A percentile compares a stretch with the other conserved stretches of the same genome.
These are phyloP conservation scores for Blastosporella zonata DNA, from an alignment of 1,284 basidiomycete genomes.

Conservation along the genomic window DNA sequence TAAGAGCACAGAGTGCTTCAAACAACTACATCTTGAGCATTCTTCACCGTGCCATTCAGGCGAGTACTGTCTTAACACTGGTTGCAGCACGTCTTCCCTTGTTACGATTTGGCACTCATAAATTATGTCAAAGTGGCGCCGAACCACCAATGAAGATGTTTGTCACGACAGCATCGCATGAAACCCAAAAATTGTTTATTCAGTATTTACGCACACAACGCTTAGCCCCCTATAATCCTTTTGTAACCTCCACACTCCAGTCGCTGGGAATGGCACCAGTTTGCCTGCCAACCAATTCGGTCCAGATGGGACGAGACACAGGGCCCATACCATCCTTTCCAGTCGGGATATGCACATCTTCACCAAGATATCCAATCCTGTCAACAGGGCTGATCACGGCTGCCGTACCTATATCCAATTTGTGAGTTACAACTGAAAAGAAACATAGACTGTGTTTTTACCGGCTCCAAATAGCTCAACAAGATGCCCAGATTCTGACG, in stretches of 20 bases:
- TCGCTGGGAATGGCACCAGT: slow-evolving; percentile 80
- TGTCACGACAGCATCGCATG: too few relatives aligned
- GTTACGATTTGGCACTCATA: too few relatives aligned
- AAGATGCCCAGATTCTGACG: slow-evolving; percentile 67
- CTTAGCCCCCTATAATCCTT: slow-evolving; percentile 17
- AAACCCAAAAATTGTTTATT: too few relatives aligned
- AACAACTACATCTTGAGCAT: too few relatives aligned
- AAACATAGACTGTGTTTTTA: slow-evolving; percentile 24
- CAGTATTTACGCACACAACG: too few relatives aligned
- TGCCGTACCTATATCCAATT: slow-evolving; percentile 67
- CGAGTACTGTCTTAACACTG: too few relatives aligned
- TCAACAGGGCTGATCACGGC: slow-evolving; percentile 84
- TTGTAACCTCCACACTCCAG: slow-evolving; percentile 68
- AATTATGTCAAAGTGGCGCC: too few relatives aligned
- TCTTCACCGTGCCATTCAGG: too few relatives aligned
- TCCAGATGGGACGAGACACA: slow-evolving; percentile 80
- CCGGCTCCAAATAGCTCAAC: slow-evolving; percentile 94
- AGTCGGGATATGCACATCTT: slow-evolving; percentile 83
- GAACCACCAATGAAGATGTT: too few relatives aligned
- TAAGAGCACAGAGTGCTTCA: too few relatives aligned
- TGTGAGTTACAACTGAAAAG: not conserved
- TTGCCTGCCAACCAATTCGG: slow-evolving; percentile 87
- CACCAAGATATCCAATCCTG: slow-evolving; percentile 84
- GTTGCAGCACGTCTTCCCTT: too few relatives aligned
- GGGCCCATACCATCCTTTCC: slow-evolving; percentile 88